Evolutionary conservation across 108 stramenopile genomes (phyloP), one percentile per base, ranked within the genome.

Genomic region (Schizochytrium sp.): DNA sequence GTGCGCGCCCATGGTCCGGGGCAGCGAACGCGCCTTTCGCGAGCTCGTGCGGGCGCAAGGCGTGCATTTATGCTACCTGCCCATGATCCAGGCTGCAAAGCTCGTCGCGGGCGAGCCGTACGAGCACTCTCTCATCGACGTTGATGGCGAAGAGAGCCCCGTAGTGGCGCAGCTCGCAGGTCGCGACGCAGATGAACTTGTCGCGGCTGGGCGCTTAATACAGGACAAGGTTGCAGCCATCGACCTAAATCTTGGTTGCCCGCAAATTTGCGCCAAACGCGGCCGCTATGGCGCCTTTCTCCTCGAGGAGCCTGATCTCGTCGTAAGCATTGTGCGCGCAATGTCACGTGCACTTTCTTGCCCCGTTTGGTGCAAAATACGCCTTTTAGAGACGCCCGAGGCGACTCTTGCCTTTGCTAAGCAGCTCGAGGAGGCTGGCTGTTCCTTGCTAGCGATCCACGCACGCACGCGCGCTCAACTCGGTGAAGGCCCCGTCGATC

Each of bases 1-100:
- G 10, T 83, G 76, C 51, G 76, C 76, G 51, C 76, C 76, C n/a
- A 83, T 83, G 76, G 76, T 83, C 12, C 76, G 76, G 23, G 76
- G 76, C 76, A 83, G 76, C 28, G 76, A 83, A 45, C 45, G 76
- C 10, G 76, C 76, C 25, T 83, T 83, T 23, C 76, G 76, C n/a
- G 76, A 83, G 76, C 76, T 83, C 25, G 76, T 83, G 48, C 76
- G 76, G 3, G 25, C n/a, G 51, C 28, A 83, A 14, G 5, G 23
- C 76, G 48, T 83, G 23, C 18, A 47, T 34, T 18, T 53, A 3
- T 83, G 76, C 76, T 83, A 53, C 25, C 48, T 53, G 76, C 76
- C 76, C 76, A 83, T 83, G 76, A 47, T 83, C 51, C 76, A 12
- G 25, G 63, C 63, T 8, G 8, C 25, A 12, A 18, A 8, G 8